These are phyloP conservation scores for Cytospora chrysosperma DNA, from an alignment of 2,329 filamentous ascomycete genomes.

Conservation along the genomic window DNA sequence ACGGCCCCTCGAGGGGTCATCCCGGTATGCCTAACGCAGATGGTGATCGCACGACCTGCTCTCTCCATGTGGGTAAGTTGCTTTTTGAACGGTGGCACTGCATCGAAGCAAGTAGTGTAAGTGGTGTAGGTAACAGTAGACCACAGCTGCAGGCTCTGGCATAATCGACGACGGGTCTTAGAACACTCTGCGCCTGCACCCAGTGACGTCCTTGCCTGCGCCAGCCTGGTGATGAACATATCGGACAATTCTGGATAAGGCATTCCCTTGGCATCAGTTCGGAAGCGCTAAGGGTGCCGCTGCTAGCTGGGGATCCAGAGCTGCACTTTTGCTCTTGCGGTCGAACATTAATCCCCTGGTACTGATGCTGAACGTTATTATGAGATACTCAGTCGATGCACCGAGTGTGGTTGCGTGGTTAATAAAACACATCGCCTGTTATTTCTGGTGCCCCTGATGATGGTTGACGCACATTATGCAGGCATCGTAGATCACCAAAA, in stretches of 20 bases:
- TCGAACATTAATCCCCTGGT: not conserved
- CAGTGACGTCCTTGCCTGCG: not conserved
- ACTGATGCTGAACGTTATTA: not conserved
- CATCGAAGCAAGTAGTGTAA: conserved; percentile 6
- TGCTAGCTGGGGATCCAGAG: conserved; percentile 1
- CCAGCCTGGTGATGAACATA: not conserved
- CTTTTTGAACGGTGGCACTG: conserved; percentile 15
- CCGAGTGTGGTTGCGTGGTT: conserved; percentile 2
- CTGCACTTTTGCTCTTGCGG: not conserved
- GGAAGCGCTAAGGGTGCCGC: conserved; percentile 11
- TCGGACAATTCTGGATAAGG: not conserved
- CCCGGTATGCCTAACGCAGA: conserved; percentile 8
- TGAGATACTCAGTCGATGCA: conserved; percentile 3
- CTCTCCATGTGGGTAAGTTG: conserved; percentile 15
- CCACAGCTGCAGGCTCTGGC: conserved; percentile 4
- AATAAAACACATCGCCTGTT: conserved; percentile 3
- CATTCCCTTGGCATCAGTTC: not conserved
- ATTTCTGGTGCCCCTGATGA: conserved; percentile 8
- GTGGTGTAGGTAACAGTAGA: not conserved
- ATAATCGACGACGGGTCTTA: not conserved
- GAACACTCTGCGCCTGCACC: not conserved
- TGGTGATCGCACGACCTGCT: conserved; percentile 10
- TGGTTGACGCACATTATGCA: conserved; percentile 19
- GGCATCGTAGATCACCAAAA: conserved; percentile 22
- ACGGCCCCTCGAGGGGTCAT: conserved; percentile 17